These are phyloP conservation scores for Metarhizium anisopliae DNA, from an alignment of 2,329 filamentous ascomycete species.

Conservation along the genomic window DNA sequence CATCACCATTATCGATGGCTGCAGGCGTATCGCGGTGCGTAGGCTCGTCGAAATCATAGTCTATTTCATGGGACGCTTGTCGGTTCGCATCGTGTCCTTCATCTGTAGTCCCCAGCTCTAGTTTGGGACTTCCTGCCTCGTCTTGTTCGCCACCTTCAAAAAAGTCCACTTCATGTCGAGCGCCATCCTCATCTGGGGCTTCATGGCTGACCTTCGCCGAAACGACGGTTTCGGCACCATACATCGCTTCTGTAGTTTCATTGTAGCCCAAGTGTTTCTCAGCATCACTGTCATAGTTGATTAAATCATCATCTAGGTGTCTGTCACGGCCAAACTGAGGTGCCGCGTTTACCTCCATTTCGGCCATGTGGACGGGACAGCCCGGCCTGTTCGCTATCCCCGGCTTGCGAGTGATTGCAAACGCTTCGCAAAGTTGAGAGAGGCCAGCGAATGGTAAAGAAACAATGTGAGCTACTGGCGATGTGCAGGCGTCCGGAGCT, in stretches of 20 bases:
- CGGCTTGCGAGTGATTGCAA: neutral
- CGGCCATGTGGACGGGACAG: constrained; percentile 13
- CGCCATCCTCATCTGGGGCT: constrained; percentile 3
- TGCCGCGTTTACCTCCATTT: constrained; percentile 22
- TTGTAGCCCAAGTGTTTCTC: constrained; percentile 1
- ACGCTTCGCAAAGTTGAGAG: no score
- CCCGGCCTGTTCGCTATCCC: neutral
- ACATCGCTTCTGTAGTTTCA: neutral
- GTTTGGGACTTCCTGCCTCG: neutral
- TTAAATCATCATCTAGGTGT: constrained; percentile 24
- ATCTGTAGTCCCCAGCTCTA: constrained; percentile 4
- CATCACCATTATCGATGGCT: neutral
- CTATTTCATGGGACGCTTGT: constrained; percentile 23
- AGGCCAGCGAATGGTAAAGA: no score
- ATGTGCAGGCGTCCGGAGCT: neutral
- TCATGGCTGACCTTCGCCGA: neutral
- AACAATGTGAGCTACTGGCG: neutral
- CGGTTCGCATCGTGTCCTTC: constrained; percentile 3
- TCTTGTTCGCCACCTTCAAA: constrained; percentile 1
- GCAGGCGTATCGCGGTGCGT: neutral
- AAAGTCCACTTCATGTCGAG: constrained; percentile 8
- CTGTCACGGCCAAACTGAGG: constrained; percentile 15
- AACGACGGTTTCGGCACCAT: neutral
- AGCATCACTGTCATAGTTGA: constrained; percentile 27
- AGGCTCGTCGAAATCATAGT: constrained; percentile 23